These are phyloP conservation scores for Favolaschia claudopus DNA, from an alignment of 768 basidiomycete species.

Conservation along the genomic window DNA sequence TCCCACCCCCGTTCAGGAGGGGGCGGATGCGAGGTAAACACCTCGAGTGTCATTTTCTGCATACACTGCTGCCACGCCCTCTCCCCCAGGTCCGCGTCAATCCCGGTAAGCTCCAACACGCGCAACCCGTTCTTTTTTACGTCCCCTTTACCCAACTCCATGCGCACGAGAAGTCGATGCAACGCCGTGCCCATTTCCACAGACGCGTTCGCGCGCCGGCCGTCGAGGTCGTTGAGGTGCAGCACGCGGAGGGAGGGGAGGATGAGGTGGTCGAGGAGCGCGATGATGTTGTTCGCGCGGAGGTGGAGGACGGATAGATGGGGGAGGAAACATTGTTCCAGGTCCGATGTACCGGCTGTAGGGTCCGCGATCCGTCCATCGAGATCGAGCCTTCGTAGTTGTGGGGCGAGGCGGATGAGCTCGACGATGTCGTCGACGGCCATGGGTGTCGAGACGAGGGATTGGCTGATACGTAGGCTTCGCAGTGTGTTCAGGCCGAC, in stretches of 20 bases:
- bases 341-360: not conserved
- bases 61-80: constrained; percentile 41
- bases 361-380: constrained; percentile 31
- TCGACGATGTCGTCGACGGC: constrained; percentile 25
- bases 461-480: constrained; percentile 31
- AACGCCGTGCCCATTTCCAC: constrained; percentile 37
- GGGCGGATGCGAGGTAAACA: constrained; percentile 25
- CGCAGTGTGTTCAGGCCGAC: constrained; percentile 26
- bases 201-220: constrained; percentile 35
- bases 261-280: constrained; percentile 39
- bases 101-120: constrained; percentile 36
- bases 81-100: constrained; percentile 25
- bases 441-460: constrained; percentile 34
- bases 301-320: constrained; percentile 38
- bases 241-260: constrained; percentile 39
- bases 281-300: constrained; percentile 43
- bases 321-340: constrained; percentile 15
- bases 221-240: constrained; percentile 45
- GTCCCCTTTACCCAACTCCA: constrained; percentile 36
- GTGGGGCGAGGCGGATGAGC: constrained; percentile 25
- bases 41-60: constrained; percentile 36
- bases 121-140: constrained; percentile 27
- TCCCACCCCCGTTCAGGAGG: too few relatives aligned
- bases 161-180: constrained; percentile 39
- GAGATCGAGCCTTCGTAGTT: constrained; percentile 28